Percentiles rank a stretch among this genome's conserved stretches.
phyloP scores from a whole-genome alignment of 2,329 filamentous ascomycete genomes.

The Zymoseptoria crescenta region DNA sequence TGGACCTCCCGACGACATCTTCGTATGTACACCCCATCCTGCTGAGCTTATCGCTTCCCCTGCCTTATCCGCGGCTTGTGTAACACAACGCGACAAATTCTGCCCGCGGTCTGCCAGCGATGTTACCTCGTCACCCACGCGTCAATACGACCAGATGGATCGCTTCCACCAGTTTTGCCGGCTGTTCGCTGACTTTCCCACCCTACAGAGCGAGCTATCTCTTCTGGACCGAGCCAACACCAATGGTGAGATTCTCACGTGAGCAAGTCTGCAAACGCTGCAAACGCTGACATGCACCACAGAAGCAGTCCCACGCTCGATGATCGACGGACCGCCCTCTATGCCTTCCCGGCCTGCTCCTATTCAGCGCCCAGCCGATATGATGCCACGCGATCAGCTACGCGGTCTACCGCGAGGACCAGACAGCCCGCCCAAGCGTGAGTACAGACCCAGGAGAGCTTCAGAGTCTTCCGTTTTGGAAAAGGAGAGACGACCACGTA shows the following conservation, averaged over 20 bases:
- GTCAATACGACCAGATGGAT: constrained; percentile 28
- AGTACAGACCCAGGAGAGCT: constrained; percentile 55
- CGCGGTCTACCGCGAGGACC: constrained; percentile 37
- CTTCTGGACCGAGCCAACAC: constrained; percentile 52
- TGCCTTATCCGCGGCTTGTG: constrained; percentile 14
- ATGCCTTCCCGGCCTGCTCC: constrained; percentile 48
- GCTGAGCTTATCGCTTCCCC: constrained; percentile 9
- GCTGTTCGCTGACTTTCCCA: constrained; percentile 38
- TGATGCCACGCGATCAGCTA: constrained; percentile 35
- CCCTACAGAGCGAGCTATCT: constrained; percentile 56
- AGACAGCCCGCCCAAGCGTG: constrained; percentile 32
- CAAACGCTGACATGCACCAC: constrained; percentile 1
- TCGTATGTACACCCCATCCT: constrained; percentile 52
- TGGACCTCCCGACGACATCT: constrained; percentile 60
- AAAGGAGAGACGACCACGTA: constrained; percentile 54
- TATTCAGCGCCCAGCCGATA: constrained; percentile 57
- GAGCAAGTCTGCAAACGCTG: background rate
- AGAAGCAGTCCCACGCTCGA: constrained; percentile 18
- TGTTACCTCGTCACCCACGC: background rate
- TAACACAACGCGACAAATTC: constrained; percentile 12
- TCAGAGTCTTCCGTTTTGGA: constrained; percentile 70
- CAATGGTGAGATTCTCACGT: constrained; percentile 23
- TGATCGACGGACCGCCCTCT: constrained; percentile 35
- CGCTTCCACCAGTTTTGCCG: constrained; percentile 32
- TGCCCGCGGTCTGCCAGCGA: background rate